These are phyloP conservation scores for Nicotiana obtusifolia DNA, from an alignment of 257 asterid species.

Conservation along the genomic window DNA sequence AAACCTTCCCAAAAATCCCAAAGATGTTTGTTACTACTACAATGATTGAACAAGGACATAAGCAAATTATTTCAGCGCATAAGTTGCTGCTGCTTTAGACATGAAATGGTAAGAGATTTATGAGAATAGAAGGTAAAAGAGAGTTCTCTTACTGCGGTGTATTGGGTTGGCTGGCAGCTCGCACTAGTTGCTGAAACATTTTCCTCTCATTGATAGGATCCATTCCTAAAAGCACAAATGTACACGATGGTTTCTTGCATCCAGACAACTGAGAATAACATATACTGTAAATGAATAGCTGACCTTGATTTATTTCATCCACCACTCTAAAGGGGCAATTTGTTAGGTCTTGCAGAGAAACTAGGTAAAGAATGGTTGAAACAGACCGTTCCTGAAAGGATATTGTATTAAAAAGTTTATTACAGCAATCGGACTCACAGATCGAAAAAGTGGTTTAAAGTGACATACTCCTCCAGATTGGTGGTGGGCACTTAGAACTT, in stretches of 20 bases:
- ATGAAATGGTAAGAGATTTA: slow-evolving; percentile 4
- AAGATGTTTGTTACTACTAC: background rate
- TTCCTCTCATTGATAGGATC: slow-evolving; percentile 97
- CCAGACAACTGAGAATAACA: background rate
- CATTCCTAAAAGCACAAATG: slow-evolving; percentile 57
- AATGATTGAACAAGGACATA: background rate
- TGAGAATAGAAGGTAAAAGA: background rate
- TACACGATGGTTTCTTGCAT: slow-evolving; percentile 5
- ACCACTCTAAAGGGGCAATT: slow-evolving; percentile 97
- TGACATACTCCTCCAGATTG: slow-evolving; percentile 95
- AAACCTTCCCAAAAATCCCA: background rate
- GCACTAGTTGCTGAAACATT: slow-evolving; percentile 95
- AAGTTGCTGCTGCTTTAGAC: background rate
- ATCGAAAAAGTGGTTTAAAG: slow-evolving; percentile 11
- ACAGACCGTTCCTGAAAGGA: slow-evolving; percentile 82
- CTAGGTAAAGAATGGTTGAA: slow-evolving; percentile 92
- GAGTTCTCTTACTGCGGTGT: slow-evolving; percentile 75
- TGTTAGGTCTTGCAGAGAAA: slow-evolving; percentile 93
- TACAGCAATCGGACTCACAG: slow-evolving; percentile 13
- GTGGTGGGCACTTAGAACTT: slow-evolving; percentile 89
- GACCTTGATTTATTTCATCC: slow-evolving; percentile 97
- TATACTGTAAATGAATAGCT: slow-evolving; percentile 8
- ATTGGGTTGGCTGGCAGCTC: slow-evolving; percentile 86
- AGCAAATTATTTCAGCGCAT: background rate
- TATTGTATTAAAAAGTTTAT: slow-evolving; percentile 20